Percentiles rank a stretch among this genome's conserved stretches.
Evolutionary conservation across 2,329 filamentous ascomycete species (phyloP).

Genomic region (Nakataea oryzae): DNA sequence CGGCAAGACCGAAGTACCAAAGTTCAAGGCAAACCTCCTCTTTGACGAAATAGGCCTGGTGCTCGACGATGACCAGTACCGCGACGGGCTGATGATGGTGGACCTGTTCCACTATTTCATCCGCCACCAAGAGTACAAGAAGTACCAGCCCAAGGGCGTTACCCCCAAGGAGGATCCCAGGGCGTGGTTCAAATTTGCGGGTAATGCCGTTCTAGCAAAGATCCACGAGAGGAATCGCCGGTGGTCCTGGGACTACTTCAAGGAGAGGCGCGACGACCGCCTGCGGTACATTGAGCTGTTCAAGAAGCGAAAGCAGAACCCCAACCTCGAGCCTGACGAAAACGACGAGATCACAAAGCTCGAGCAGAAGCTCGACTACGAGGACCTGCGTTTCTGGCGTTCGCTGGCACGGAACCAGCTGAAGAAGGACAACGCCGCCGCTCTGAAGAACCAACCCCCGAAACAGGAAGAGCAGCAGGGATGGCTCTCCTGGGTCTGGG

Average conservation of each 20-base stretch:
- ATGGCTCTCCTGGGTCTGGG: constrained; percentile 91
- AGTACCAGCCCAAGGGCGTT: constrained; percentile 71
- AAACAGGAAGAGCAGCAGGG: constrained; percentile 52
- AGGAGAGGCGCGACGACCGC: constrained; percentile 82
- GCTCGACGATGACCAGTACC: constrained; percentile 95
- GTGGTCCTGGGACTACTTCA: constrained; percentile 96
- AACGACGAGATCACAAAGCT: constrained; percentile 61
- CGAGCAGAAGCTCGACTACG: constrained; percentile 83
- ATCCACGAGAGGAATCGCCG: constrained; percentile 88
- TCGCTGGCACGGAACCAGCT: constrained; percentile 89
- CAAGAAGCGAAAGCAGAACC: constrained; percentile 79
- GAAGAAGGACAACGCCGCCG: constrained; percentile 85
- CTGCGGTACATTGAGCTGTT: constrained; percentile 85
- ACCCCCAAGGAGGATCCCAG: constrained; percentile 79
- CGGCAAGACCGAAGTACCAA: constrained; percentile 65
- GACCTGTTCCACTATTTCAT: constrained; percentile 98
- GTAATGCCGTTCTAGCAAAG: constrained; percentile 77
- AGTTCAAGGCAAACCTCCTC: constrained; percentile 79
- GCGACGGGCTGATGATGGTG: constrained; percentile 94
- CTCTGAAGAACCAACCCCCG: constrained; percentile 55
- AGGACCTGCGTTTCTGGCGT: constrained; percentile 95
- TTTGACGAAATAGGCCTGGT: constrained; percentile 98
- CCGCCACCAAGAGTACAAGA: constrained; percentile 94
- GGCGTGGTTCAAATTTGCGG: constrained; percentile 89
- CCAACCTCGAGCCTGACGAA: constrained; percentile 62